Conservation (phyloP, 2,329 filamentous ascomycete species). For the Leptographium wingfieldii region DNA sequence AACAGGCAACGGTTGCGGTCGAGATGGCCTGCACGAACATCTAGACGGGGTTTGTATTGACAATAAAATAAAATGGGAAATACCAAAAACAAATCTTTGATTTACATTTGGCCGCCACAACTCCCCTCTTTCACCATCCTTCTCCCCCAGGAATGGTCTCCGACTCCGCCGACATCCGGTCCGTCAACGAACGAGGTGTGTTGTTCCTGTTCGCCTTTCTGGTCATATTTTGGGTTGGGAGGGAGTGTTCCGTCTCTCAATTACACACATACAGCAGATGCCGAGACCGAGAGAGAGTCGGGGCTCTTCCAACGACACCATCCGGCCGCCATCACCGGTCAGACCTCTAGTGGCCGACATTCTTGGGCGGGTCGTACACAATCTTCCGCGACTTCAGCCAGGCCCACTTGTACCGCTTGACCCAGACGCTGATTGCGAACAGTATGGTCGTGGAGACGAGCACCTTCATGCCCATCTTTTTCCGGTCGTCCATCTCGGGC, state of each 20-base stretch:
- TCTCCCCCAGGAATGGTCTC: neutral
- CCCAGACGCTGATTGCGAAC: constrained; percentile 83
- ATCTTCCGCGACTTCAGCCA: constrained; percentile 93
- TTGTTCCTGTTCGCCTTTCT: neutral
- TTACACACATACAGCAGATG: constrained; percentile 8
- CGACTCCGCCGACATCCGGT: neutral
- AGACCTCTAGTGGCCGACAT: constrained; percentile 20
- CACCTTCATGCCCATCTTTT: constrained; percentile 99
- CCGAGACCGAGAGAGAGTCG: constrained; percentile 2
- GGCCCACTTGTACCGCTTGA: constrained; percentile 99
- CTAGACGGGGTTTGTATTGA: constrained; percentile 2
- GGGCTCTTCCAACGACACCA: neutral
- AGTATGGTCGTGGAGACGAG: constrained; percentile 67
- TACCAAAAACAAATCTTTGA: constrained; percentile 5
- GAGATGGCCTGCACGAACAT: neutral
- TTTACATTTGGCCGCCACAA: constrained; percentile 7
- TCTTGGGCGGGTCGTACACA: constrained; percentile 66
- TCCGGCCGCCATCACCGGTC: neutral
- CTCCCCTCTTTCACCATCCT: neutral
- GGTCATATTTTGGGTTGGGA: neutral
- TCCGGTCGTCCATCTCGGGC: constrained; percentile 98
- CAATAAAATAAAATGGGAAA: neutral
- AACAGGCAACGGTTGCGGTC: neutral
- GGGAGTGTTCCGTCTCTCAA: neutral
- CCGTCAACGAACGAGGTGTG: neutral